Conservation (phyloP, 2,329 filamentous ascomycete species). For the Rosellinia necatrix region DNA sequence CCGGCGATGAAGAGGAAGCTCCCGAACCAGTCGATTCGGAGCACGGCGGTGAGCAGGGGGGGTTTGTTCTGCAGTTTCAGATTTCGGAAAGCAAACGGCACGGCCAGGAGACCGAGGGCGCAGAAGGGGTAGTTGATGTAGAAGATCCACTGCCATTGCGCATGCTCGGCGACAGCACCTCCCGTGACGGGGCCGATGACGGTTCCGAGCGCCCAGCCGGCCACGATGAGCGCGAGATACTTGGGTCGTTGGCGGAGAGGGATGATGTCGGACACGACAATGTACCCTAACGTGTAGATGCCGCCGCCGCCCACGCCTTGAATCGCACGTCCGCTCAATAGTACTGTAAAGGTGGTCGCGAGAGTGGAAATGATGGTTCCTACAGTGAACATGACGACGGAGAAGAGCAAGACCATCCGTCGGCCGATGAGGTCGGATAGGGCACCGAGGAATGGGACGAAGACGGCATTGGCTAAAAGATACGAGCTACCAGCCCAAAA, state of each 20-base stretch:
- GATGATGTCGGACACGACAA: conserved; percentile 27
- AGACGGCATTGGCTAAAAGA: conserved; percentile 22
- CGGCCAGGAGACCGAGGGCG: conserved; percentile 24
- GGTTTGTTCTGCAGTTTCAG: conserved; percentile 7
- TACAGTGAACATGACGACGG: conserved; percentile 21
- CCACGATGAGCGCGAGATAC: conserved; percentile 17
- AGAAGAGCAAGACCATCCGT: conserved; percentile 2
- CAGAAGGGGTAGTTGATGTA: conserved; percentile 32
- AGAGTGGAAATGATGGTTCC: conserved; percentile 26
- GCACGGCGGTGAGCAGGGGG: conserved; percentile 6
- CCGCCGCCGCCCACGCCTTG: conserved; percentile 29
- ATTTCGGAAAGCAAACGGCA: conserved; percentile 27
- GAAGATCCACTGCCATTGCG: conserved; percentile 27
- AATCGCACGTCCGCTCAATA: conserved; percentile 23
- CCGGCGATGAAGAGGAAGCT: conserved; percentile 53
- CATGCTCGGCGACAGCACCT: conserved; percentile 21
- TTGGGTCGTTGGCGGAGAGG: conserved; percentile 29
- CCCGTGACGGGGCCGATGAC: conserved; percentile 25
- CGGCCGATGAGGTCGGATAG: conserved; percentile 23
- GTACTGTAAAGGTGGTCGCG: conserved; percentile 9
- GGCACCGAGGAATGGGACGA: conserved; percentile 12
- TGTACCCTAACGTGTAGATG: conserved; percentile 18
- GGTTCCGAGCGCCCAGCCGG: conserved; percentile 25
- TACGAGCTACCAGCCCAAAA: conserved; percentile 26
- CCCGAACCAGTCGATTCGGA: conserved; percentile 53